Percentiles rank a stretch among this genome's conserved stretches.
These are phyloP conservation scores for Annona cherimola DNA, from an alignment of 164 flowering plant genomes.

Conservation along the genomic window DNA sequence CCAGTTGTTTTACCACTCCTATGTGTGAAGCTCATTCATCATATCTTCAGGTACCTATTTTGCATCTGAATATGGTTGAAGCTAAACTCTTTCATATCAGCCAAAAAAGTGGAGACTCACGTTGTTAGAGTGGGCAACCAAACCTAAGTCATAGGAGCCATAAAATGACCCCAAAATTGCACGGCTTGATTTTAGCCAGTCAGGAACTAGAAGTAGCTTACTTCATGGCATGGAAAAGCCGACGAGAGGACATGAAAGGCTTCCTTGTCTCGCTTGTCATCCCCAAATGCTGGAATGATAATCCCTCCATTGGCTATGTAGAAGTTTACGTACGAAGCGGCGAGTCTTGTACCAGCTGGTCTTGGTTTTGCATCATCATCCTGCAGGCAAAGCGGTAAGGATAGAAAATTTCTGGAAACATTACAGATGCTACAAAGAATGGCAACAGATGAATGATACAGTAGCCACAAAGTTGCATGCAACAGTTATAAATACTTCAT, in stretches of 20 bases:
- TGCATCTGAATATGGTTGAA: not conserved
- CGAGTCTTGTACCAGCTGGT: constrained; percentile 67
- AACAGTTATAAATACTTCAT: no score
- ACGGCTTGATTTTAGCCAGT: no score
- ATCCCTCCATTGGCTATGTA: constrained; percentile 88
- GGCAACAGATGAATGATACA: not conserved
- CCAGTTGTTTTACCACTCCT: not conserved
- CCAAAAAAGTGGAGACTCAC: no score
- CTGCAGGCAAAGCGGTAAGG: constrained; percentile 25
- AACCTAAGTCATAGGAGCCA: no score
- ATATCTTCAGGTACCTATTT: not conserved
- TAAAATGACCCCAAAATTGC: no score
- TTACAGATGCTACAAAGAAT: not conserved
- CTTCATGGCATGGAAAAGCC: constrained; percentile 70
- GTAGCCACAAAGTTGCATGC: not conserved
- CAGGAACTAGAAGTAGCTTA: constrained; percentile 37
- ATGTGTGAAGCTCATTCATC: not conserved
- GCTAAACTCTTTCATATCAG: no score
- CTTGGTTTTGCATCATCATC: constrained; percentile 69
- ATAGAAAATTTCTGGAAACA: not conserved
- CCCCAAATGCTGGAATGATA: constrained; percentile 84
- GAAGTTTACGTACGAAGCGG: constrained; percentile 92
- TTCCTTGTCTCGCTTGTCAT: constrained; percentile 76
- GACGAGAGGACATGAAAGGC: constrained; percentile 63
- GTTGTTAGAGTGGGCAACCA: no score